Evolutionary conservation across 345 rosid species (phyloP), one percentile per base, ranked within the genome.

Genomic region (Linum usitatissimum): DNA sequence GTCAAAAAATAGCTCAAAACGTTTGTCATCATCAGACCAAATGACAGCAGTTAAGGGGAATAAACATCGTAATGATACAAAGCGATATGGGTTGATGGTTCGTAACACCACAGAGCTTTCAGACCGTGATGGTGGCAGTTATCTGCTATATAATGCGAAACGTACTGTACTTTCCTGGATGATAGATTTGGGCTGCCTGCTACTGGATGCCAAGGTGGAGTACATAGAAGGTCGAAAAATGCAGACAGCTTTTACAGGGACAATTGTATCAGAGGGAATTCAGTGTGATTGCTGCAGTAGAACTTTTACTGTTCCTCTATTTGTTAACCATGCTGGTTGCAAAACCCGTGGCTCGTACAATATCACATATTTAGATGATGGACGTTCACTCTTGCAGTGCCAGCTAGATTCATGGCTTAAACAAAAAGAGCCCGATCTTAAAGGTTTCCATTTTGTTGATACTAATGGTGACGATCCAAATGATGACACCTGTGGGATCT

Each of bases 401-500:
- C 79, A 75, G 67, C 74, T 80, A 64, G 86, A 83, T 23, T 78
- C 84, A 14, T 87, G 95, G 94, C 71, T 80, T 59, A 90, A 87
- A 73, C 88, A 85, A 70, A 84, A 81, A 55, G 83, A 76, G 66
- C 60, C 79, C 53, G 72, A 57, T 64, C 67, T 18, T 59, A 81
- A 80, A 64, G 86, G 86, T 60, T 84, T 80, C 71, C 85, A 87
- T 76, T 75, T 71, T 61, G 82, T 92, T 62, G 87, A 89, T 64
- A 75, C 79, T 71, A 71, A 60, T 70, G 81, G 79, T 48, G 88
- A 82, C 54, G 98, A 92, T 74, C 95, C 88, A 59, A 92, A 83
- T 65, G 98, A 92, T 67, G 98, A 92, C 77, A 87, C 98, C 17
- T 92, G 98, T 81, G 97, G 86, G 58, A 78, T 87, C 55, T 92